Base-by-base conservation (phyloP, 75 land plant species). In the Picea sitchensis region DNA sequence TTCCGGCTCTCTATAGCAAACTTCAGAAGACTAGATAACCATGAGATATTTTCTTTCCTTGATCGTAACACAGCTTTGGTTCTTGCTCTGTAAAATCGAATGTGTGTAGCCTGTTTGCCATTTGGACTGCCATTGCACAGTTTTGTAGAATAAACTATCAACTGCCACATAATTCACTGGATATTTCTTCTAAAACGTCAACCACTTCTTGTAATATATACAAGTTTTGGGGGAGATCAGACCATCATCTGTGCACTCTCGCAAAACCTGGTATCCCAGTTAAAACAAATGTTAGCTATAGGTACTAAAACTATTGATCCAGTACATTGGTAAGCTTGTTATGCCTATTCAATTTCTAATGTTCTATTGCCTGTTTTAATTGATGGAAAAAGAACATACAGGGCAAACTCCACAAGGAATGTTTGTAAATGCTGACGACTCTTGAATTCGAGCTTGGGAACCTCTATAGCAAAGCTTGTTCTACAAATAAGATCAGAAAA, bases 331-430 rank as follows among this genome's bases (percentile, higher is more conserved):
- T 38, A 41, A 7, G n/a, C 47, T 69, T 17, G n/a, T 17, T 5
- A 38, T 18, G 7, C 11, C 23, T 20, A 5, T 1, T 41, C 38
- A 5, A 5, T 47, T 47, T 47, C 7, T 47, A 12, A 32, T 34
- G 5, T 32, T 32, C 18, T 65, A 65, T 32, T 41, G 73, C 8
- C 4, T 5, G 20, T 20, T 68, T 34, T 47, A 69, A 21, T 69
- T 69, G 20, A 69, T 51, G 56, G 32, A 59, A 75, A n/a, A 77
- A 26, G 61, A 62, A 2, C 80, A 81, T 81, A 83, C 79, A 2
- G 98, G 98, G 82, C 99, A 96, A 76, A 92, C 93, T n/a, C 98
- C 98, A 79, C 99, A 96, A 12, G 99, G 99, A 76, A 94, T 84
- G 59, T 84, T 88, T 57, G 93, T 88, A 69, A 96, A 81, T 14